phyloP scores from a whole-genome alignment of 116 monocot species.

The Iris pallida region DNA sequence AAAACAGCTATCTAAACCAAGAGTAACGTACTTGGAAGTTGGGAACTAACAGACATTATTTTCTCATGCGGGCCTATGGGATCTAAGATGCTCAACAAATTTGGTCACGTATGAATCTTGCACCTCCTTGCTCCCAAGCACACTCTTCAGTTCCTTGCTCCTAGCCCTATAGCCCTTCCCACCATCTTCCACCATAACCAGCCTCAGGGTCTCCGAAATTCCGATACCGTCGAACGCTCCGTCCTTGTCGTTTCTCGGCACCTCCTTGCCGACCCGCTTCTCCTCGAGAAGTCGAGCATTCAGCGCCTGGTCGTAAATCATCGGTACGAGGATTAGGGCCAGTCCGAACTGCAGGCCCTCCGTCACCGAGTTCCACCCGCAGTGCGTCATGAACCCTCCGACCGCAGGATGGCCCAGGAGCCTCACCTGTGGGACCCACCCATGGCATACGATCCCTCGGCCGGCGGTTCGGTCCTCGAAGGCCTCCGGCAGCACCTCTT shows the following conservation, averaged over 20 bases:
- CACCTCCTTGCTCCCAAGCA: neutral
- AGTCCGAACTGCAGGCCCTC: conserved; percentile 21
- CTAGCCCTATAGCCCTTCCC: neutral
- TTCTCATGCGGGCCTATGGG: too few relatives aligned
- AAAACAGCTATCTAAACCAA: too few relatives aligned
- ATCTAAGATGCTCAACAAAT: neutral
- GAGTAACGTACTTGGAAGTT: too few relatives aligned
- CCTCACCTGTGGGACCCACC: conserved; percentile 22
- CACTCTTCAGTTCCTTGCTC: neutral
- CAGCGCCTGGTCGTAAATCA: conserved; percentile 32
- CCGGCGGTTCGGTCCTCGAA: conserved; percentile 1
- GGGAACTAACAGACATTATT: too few relatives aligned
- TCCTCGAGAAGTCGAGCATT: conserved; percentile 22
- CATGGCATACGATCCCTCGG: conserved; percentile 3
- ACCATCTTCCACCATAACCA: conserved; percentile 21
- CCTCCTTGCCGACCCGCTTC: conserved; percentile 23
- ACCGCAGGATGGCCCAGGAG: conserved; percentile 26
- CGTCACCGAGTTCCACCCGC: conserved; percentile 34
- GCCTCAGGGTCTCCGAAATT: conserved; percentile 23
- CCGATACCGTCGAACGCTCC: conserved; percentile 25
- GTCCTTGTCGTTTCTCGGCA: conserved; percentile 30
- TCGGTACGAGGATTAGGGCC: conserved; percentile 22
- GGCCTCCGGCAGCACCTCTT: neutral
- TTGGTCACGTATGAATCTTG: neutral
- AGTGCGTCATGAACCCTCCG: conserved; percentile 38